Conservation (phyloP, 2,329 filamentous ascomycete species). For the Neurospora sp. region DNA sequence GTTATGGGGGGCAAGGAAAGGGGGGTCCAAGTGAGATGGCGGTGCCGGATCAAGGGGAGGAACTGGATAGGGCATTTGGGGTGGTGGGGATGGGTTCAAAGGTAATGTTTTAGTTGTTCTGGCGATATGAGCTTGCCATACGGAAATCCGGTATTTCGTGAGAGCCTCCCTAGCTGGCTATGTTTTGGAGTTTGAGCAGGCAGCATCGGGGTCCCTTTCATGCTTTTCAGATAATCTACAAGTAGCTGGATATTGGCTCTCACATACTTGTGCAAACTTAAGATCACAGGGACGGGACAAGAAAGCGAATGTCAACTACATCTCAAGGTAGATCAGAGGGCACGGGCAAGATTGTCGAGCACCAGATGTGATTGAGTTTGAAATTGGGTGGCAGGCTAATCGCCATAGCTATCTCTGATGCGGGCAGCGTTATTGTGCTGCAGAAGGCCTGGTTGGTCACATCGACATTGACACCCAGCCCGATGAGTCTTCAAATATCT, state of each 20-base stretch:
- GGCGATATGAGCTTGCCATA: not conserved
- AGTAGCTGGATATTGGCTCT: not conserved
- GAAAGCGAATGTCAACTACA: not conserved
- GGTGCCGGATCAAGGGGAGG: conserved; percentile 39
- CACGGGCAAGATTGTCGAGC: not conserved
- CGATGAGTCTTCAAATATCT: not conserved
- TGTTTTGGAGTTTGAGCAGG: not conserved
- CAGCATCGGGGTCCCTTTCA: not conserved
- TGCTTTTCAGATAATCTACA: not conserved
- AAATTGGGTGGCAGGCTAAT: not conserved
- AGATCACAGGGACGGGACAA: not conserved
- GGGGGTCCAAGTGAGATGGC: conserved; percentile 28
- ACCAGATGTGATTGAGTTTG: not conserved
- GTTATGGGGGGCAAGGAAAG: conserved; percentile 14
- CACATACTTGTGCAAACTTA: not conserved
- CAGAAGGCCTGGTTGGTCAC: not conserved
- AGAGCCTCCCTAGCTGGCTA: not conserved
- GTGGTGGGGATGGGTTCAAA: conserved; percentile 24
- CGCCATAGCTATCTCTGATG: not conserved
- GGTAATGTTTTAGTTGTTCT: not conserved
- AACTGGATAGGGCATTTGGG: conserved; percentile 49
- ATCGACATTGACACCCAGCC: not conserved
- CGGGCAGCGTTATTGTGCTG: not conserved
- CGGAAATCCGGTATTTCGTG: not conserved
- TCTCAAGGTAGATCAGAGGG: not conserved